phyloP scores from a whole-genome alignment of 768 basidiomycete species.

The Dacryopinax spathularia region DNA sequence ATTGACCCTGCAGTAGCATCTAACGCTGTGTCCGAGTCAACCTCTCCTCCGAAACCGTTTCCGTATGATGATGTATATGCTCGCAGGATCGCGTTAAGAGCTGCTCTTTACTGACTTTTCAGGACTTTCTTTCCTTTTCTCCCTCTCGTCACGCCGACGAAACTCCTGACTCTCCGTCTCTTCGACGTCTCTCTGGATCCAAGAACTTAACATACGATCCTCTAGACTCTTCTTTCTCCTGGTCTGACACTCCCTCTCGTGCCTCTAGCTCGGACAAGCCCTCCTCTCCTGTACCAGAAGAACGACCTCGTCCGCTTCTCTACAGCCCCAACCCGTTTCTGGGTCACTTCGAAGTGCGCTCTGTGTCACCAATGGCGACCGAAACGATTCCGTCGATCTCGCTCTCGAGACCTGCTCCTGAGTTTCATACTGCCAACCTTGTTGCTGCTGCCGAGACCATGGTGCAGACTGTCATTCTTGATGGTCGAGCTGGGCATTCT shows the following conservation, averaged over 20 bases:
- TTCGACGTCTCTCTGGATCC: neutral
- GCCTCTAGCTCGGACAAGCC: neutral
- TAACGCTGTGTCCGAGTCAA: neutral
- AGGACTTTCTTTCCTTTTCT: neutral
- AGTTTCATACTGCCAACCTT: neutral
- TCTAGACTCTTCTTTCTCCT: neutral
- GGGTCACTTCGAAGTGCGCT: neutral
- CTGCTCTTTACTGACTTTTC: neutral
- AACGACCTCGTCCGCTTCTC: neutral
- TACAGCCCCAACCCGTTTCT: neutral
- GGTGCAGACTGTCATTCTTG: neutral
- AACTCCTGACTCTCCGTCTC: neutral
- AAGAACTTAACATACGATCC: neutral
- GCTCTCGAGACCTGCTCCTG: neutral
- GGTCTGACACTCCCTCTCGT: neutral
- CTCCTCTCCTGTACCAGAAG: neutral
- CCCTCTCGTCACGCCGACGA: neutral
- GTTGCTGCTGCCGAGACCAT: neutral
- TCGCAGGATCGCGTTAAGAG: neutral
- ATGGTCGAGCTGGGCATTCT: neutral
- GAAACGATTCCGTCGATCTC: neutral
- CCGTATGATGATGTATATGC: constrained; percentile 2
- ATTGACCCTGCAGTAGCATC: neutral
- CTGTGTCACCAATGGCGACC: neutral
- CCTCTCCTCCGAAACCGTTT: neutral